Percentiles rank a stretch among this genome's conserved stretches.
Conservation (phyloP, 345 rosid genomes). For the Eucalyptus tenuipes region DNA sequence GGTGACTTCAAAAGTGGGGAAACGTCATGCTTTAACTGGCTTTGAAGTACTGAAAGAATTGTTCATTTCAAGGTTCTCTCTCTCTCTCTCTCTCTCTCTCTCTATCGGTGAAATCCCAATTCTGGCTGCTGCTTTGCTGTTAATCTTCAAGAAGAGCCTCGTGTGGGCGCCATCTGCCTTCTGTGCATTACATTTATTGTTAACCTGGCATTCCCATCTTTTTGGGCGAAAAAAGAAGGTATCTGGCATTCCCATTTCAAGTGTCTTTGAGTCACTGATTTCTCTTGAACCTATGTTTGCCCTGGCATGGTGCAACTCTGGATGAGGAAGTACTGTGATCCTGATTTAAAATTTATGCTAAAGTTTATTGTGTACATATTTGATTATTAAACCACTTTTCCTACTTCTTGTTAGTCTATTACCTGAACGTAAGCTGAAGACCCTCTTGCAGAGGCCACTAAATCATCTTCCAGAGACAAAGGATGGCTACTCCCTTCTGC, state of each 20-base stretch:
- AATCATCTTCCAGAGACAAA: conserved; percentile 63
- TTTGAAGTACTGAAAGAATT: conserved; percentile 83
- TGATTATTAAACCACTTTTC: not conserved
- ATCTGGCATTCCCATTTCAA: not conserved
- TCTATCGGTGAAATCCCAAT: not conserved
- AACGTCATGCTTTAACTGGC: conserved; percentile 79
- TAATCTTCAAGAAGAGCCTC: not conserved
- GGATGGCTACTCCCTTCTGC: conserved; percentile 87
- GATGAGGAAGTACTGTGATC: not conserved
- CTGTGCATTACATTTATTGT: not conserved
- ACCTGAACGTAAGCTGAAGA: conserved; percentile 93
- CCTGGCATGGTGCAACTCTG: not conserved
- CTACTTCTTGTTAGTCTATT: conserved; percentile 37
- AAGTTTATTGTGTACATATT: not conserved
- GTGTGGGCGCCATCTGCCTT: not conserved
- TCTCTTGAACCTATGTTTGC: not conserved
- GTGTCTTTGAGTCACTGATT: not conserved
- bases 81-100: not conserved
- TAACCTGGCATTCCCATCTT: not conserved
- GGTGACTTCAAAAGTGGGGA: conserved; percentile 92
- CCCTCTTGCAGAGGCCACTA: conserved; percentile 72
- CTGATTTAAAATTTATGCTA: not conserved
- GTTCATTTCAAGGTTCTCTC: conserved; percentile 47
- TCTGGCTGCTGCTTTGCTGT: not conserved
- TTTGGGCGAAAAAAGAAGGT: not conserved